Base-by-base conservation (phyloP, 2,329 filamentous ascomycete species). In the Colletotrichum sp. region DNA sequence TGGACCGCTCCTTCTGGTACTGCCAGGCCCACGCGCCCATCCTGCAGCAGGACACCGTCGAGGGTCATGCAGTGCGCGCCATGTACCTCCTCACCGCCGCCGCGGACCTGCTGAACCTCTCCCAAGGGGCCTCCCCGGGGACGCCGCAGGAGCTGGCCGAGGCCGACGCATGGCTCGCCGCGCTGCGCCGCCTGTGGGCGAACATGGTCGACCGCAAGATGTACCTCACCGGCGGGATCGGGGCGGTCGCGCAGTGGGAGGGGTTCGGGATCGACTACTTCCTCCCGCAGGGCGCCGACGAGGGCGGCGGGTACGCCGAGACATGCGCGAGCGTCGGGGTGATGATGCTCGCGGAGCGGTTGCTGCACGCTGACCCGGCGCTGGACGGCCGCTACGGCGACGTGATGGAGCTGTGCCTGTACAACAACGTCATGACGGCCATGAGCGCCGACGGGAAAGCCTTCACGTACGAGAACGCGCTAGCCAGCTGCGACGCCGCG, bases 401-500 rank as follows among this genome's bases (percentile, higher is more conserved):
- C 79, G 83, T 92, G 52, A 89, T 93, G 87, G 92, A 93, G 79
- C 81, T 92, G 3, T 90, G 88, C 73, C 86, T 93, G 1, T 92
- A 92, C 81, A 93, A 93, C 80, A 88, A 88, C 21, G 87, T 93
- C 16, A 86, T 93, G 82, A 91, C 89, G 1, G 88, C 88, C 2
- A 90, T 92, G 87, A 89, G 87, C 30, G 81, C 88, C 10, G 87
- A 90, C 77, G 91, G 92, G 4, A 89, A 85, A 36, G 85, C 85
- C 2, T 93, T 93, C 81, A 92, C 90, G 1, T 93, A 93, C 76
- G 88, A 89, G 69, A 93, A 93, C 78, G 91, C 92, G 75, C 84
- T 93, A 1, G 89, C 88, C 1, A 91, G 89, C 39, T 90, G 87
- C 10, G 87, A 89, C 9, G 80, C 81, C 2, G 86, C 91, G 71